Percentiles rank a stretch among this genome's conserved stretches.
Conservation (phyloP, 2,329 filamentous ascomycete species). For the Pyrenophora teres region DNA sequence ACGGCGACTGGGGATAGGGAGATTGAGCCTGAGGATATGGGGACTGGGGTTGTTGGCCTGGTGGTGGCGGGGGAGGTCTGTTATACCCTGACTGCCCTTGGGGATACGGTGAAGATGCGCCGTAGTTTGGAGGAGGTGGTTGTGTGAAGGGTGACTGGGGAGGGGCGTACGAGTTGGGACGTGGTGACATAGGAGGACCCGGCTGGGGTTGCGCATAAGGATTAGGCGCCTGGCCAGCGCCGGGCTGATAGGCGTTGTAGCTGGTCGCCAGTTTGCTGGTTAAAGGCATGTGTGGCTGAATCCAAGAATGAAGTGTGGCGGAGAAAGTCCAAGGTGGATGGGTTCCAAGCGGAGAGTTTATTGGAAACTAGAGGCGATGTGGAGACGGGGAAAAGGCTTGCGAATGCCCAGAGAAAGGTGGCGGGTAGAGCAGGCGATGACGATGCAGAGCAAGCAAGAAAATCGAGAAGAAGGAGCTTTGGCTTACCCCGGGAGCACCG, state of each 20-base stretch:
- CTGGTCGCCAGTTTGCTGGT: slow-evolving; percentile 35
- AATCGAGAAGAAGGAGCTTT: slow-evolving; percentile 27
- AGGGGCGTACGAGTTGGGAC: slow-evolving; percentile 44
- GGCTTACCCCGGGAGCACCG: slow-evolving; percentile 44
- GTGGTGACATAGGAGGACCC: slow-evolving; percentile 38
- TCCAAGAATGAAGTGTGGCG: slow-evolving; percentile 19
- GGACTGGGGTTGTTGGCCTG: slow-evolving; percentile 31
- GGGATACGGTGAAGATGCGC: slow-evolving; percentile 44
- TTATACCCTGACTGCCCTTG: slow-evolving; percentile 43
- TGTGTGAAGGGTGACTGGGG: slow-evolving; percentile 52
- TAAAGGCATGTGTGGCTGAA: slow-evolving; percentile 34
- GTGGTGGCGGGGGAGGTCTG: slow-evolving; percentile 42
- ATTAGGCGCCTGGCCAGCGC: slow-evolving; percentile 34
- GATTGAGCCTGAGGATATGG: slow-evolving; percentile 26
- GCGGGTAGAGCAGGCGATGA: slow-evolving; percentile 35
- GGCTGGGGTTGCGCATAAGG: slow-evolving; percentile 35
- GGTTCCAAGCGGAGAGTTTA: slow-evolving; percentile 18
- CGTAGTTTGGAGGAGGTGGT: slow-evolving; percentile 46
- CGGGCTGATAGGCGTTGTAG: slow-evolving; percentile 40
- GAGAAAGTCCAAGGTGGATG: slow-evolving; percentile 2
- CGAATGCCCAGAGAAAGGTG: slow-evolving; percentile 26
- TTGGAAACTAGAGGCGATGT: slow-evolving; percentile 37
- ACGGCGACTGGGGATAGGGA: slow-evolving; percentile 14
- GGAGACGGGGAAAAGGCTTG: slow-evolving; percentile 20
- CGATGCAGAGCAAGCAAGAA: slow-evolving; percentile 39